phyloP scores from a whole-genome alignment of 2,329 filamentous ascomycete species.

The Emmonsia crescens region DNA sequence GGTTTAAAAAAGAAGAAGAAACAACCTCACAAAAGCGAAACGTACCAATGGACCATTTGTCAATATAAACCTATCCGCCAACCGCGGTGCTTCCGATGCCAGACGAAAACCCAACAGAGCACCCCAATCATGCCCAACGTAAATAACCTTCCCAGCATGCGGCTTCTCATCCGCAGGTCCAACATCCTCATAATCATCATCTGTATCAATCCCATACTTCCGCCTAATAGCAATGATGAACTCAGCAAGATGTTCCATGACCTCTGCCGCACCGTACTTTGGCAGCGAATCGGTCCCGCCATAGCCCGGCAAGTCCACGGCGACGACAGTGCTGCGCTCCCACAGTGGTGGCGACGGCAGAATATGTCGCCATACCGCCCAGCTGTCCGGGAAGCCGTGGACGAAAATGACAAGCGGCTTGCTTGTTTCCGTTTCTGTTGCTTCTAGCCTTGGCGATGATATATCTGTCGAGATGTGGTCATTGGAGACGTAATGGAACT shows the following conservation, averaged over 20 bases:
- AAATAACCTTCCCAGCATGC: conserved; percentile 34
- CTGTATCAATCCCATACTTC: conserved; percentile 32
- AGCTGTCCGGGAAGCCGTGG: conserved; percentile 52
- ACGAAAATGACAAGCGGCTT: conserved; percentile 43
- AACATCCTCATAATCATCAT: background rate
- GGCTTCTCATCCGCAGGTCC: background rate
- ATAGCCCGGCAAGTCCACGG: conserved; percentile 48
- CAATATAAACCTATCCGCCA: conserved; percentile 47
- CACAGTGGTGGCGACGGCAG: conserved; percentile 32
- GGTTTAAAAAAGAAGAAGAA: background rate
- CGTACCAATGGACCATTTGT: conserved; percentile 44
- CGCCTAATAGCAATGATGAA: conserved; percentile 43
- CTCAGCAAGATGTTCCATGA: conserved; percentile 44
- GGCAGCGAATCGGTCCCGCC: conserved; percentile 46
- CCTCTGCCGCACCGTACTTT: conserved; percentile 39
- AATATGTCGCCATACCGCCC: conserved; percentile 43
- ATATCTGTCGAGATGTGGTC: conserved; percentile 15
- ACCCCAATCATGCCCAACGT: conserved; percentile 48
- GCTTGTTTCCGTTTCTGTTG: background rate
- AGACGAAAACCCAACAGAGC: conserved; percentile 43
- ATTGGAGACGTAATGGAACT: conserved; percentile 46
- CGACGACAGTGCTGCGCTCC: conserved; percentile 38
- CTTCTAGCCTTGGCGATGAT: conserved; percentile 7
- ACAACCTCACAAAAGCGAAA: background rate
- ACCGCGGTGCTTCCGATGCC: conserved; percentile 46